Base-by-base conservation (phyloP, 2,329 filamentous ascomycete species). In the Diplodia scrobiculata region DNA sequence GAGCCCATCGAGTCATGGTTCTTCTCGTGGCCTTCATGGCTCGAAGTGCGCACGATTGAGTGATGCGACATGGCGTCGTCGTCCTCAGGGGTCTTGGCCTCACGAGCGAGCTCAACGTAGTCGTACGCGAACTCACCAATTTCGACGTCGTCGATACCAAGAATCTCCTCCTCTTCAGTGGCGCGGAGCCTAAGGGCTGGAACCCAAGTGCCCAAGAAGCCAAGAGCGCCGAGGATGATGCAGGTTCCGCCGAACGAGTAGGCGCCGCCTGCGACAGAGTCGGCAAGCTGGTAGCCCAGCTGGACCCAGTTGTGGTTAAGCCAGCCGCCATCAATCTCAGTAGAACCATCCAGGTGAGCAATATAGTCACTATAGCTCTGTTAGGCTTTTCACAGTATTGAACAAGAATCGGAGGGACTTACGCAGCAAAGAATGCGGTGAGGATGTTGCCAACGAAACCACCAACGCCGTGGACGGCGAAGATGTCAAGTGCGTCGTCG, bases 101-200 rank as follows among this genome's bases (percentile, higher is more conserved):
- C 89, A 68, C 91, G 83, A 21, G 86, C 89, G 70, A 95, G 82
- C 82, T 96, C 92, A 70, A 96, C 91, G 72, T 96, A 96, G 78
- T 96, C 92, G 77, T 96, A 96, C 81, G 91, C 92, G 76, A 95
- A 96, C 80, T 96, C 92, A 76, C 92, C 92, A 73, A 96, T 91
- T 79, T 97, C 92, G 27, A 90, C 88, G 72, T 96, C 92, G 73
- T 96, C 92, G 68, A 96, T 92, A 70, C 92, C 92, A 50, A 92
- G 81, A 62, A 92, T 87, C 78, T 96, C 92, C 45, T 91, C 89
- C 69, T 95, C 89, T 71, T 91, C 89, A 14, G 81, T 84, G 0
- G 88, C 89, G 59, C 92, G 90, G 52, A 96, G 86, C 66, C 86
- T 86, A 47, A 96, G 82, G 13, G 89, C 89, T 0, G 92, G 91